Base-by-base conservation (phyloP, 176 grass and related monocot genomes). In the Saccharum officinarum region DNA sequence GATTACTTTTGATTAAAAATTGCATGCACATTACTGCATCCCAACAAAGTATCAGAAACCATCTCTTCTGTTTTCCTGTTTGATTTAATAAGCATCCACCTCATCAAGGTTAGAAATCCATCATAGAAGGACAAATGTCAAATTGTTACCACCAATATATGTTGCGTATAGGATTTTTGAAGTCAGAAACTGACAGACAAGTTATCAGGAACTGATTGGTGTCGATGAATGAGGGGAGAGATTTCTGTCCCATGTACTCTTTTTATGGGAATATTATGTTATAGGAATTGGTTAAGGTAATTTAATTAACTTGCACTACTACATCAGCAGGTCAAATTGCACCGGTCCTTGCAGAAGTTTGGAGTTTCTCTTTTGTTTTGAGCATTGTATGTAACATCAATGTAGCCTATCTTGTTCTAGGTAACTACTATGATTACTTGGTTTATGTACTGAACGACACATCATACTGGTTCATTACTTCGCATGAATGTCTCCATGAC, bases 381-480 rank as follows among this genome's bases (percentile, higher is more conserved):
- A 78, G 14, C 8, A 18, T 42, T 69, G 74, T 86, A 38, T 62
- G 38, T 5, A 33, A 71, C 38, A 47, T 86, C 65, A 61, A 71
- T 28, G 23, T 25, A 47, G 20, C 39, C 13, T 86, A 31, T 71
- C 70, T 44, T 71, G 10, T 71, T 61, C 75, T 71, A n/a, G 38
- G 18, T 47, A 12, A 78, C 74, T 85, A 70, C 23, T 69, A 52
- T 85, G 36, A 54, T 85, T 77, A 69, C 34, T 59, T 84, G 72
- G 71, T 42, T 85, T 25, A 59, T 41, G 34, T 60, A 60, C 50
- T 47, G 50, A 70, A 42, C 0, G n/a, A 31, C 34, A n/a, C 38
- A 50, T 81, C 74, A 77, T 64, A 77, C 54, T 65, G 26, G 42
- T 71, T 77, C 62, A 82, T 40, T 78, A 36, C n/a, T 77, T 78